Evolutionary conservation across 768 basidiomycete genomes (phyloP).

Genomic region (Tricholoma terreum): DNA sequence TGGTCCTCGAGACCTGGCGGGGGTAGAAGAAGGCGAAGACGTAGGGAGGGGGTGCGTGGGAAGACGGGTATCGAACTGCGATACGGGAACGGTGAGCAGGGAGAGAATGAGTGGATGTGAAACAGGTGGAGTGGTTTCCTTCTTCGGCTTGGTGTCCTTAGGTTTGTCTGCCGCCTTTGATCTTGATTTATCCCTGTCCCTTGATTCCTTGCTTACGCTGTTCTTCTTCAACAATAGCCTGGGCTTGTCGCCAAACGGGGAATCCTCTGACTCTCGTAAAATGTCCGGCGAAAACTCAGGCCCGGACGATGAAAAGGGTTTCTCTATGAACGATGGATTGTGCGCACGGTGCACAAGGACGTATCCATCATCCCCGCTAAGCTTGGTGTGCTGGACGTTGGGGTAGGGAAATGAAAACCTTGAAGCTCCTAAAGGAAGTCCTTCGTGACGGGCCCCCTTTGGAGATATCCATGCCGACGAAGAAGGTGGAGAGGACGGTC

Average conservation of each 20-base stretch:
- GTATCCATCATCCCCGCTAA: constrained; percentile 1
- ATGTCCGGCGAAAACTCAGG: not conserved
- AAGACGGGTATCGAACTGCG: not conserved
- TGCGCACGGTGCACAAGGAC: not conserved
- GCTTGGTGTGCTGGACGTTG: not conserved
- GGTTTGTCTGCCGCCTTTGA: not conserved
- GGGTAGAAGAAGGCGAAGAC: not conserved
- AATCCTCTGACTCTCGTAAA: not conserved
- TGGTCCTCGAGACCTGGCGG: not conserved
- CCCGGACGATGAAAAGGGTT: not conserved
- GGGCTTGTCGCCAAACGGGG: not conserved
- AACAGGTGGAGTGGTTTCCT: not conserved
- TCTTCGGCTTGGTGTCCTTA: not conserved
- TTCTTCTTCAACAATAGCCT: not conserved
- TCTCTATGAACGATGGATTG: constrained; percentile 7
- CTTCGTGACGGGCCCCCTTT: constrained; percentile 18
- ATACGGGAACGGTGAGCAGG: not conserved
- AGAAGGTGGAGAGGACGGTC: not conserved
- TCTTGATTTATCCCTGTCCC: not conserved
- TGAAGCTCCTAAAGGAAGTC: constrained; percentile 19
- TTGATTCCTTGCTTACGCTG: not conserved
- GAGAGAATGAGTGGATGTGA: not conserved
- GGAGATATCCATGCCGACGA: not conserved
- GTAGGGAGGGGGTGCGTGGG: not conserved
- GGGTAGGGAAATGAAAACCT: constrained; percentile 16